Base-by-base conservation (phyloP, 345 rosid genomes). In the Orychophragmus violaceus region DNA sequence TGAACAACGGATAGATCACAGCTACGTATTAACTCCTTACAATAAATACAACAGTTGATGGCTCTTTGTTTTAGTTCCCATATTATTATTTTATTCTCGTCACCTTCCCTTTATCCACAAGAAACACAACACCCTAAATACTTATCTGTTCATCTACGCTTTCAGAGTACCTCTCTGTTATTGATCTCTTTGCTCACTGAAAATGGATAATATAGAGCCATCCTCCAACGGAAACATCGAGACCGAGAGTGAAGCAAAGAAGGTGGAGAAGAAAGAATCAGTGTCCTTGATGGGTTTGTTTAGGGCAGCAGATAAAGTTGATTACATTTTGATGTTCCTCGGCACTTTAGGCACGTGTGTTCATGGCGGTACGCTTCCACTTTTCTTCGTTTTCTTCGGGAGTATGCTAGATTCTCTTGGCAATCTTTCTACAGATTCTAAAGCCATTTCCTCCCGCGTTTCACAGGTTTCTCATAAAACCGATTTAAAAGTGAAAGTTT, bases 351-450 rank as follows among this genome's bases (percentile, higher is more conserved):
- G 90, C 0, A 76, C 95, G 0, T 82, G 77, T 64, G 17, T 83
- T 14, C 97, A 87, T 13, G 97, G 97, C 3, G 86, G 84, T 14
- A 81, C 90, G 2, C 87, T 87, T 66, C 97, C 97, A 0, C 70
- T 82, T 3, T 87, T 90, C 76, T 82, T 87, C 41, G 41, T 87
- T 25, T 74, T 87, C 70, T 86, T 87, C 4, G 95, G 89, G 35
- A 77, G 66, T 22, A 68, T 87, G 92, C 68, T 90, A 13, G 84
- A 86, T 79, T 86, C 95, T 57, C 77, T 90, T 3, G 97, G 95
- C 3, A 79, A 66, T 61, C 65, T 84, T 36, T 82, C 85, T 64
- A 66, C 78, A 2, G 45, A 87, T 77, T 80, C 92, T 66, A 81
- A 56, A 9, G 61, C 28, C 52, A 25, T 82, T 66, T 82, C 89